These are phyloP conservation scores for Boletus sp. DNA, from an alignment of 768 basidiomycete species.

Conservation along the genomic window DNA sequence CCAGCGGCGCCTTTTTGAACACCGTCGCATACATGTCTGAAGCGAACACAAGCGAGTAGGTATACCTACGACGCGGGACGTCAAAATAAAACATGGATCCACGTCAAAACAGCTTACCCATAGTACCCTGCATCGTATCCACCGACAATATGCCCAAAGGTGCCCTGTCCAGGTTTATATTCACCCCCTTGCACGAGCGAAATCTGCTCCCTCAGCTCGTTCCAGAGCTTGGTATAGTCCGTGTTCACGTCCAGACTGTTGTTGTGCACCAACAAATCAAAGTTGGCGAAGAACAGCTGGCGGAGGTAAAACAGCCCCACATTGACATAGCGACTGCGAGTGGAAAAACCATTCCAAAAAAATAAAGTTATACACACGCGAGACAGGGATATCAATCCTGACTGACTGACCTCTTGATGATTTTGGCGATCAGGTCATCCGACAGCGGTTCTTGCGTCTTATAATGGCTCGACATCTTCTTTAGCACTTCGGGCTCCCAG, in stretches of 20 bases:
- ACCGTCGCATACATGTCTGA: slow-evolving; percentile 65
- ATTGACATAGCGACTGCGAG: slow-evolving; percentile 66
- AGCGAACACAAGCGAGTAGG: slow-evolving; percentile 67
- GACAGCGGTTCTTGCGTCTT: slow-evolving; percentile 69
- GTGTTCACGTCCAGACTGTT: slow-evolving; percentile 45
- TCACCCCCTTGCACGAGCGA: slow-evolving; percentile 65
- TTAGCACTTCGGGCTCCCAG: slow-evolving; percentile 76
- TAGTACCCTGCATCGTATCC: slow-evolving; percentile 74
- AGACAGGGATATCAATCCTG: background rate
- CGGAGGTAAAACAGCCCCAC: slow-evolving; percentile 67
- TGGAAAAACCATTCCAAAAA: background rate
- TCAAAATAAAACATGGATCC: background rate
- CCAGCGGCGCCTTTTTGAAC: slow-evolving; percentile 78
- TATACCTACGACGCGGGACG: slow-evolving; percentile 41
- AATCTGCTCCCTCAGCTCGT: slow-evolving; percentile 61
- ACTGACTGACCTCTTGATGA: slow-evolving; percentile 65
- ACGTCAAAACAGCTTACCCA: slow-evolving; percentile 32
- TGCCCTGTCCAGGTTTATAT: slow-evolving; percentile 60
- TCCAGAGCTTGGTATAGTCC: slow-evolving; percentile 82
- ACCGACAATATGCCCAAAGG: slow-evolving; percentile 75
- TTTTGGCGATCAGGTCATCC: slow-evolving; percentile 65
- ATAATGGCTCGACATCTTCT: slow-evolving; percentile 77
- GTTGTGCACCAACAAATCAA: slow-evolving; percentile 25
- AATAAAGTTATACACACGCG: too few relatives aligned
- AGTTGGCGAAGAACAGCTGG: slow-evolving; percentile 71